A percentile compares a stretch with the other conserved stretches of the same genome.
phyloP scores from a whole-genome alignment of 139 green algal genomes.

The Deuterostichococcus epilithicus region DNA sequence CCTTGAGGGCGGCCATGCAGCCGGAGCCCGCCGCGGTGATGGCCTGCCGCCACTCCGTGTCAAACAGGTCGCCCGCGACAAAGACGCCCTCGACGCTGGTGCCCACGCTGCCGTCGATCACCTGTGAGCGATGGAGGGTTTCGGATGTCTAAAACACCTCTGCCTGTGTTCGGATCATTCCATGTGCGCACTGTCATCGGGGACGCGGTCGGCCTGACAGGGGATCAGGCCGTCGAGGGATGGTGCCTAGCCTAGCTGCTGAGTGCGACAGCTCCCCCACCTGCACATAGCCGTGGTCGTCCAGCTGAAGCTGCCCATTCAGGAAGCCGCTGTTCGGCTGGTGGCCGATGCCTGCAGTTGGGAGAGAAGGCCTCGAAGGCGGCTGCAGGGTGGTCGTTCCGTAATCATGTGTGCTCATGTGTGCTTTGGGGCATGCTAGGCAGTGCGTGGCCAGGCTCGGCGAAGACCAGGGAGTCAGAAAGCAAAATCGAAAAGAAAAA shows the following conservation, averaged over 20 bases:
- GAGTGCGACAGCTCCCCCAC: conserved; percentile 40
- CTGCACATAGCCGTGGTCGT: conserved; percentile 89
- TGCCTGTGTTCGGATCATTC: too few species aligned
- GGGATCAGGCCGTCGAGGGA: too few species aligned
- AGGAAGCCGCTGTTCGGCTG: conserved; percentile 84
- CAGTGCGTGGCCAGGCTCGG: too few species aligned
- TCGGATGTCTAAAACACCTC: not conserved
- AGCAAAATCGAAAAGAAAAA: too few species aligned
- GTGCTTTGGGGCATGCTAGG: too few species aligned
- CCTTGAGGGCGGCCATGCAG: conserved; percentile 90
- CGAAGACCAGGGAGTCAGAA: too few species aligned
- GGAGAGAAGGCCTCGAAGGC: not conserved
- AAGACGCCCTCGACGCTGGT: conserved; percentile 90
- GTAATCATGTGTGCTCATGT: too few species aligned
- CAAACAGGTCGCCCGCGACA: conserved; percentile 89
- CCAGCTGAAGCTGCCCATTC: conserved; percentile 70
- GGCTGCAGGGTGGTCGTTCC: too few species aligned
- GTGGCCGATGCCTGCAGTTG: conserved; percentile 83
- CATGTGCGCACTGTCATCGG: too few species aligned
- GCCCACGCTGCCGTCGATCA: conserved; percentile 28
- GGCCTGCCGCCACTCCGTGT: conserved; percentile 88
- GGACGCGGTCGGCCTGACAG: too few species aligned
- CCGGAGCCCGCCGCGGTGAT: conserved; percentile 95
- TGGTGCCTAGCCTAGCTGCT: too few species aligned
- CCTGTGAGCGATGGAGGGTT: conserved; percentile 1